Percentiles rank a stretch among this genome's conserved stretches.
Conservation (phyloP, 208 protist genomes). For the Kentomonas sorsogonicus region DNA sequence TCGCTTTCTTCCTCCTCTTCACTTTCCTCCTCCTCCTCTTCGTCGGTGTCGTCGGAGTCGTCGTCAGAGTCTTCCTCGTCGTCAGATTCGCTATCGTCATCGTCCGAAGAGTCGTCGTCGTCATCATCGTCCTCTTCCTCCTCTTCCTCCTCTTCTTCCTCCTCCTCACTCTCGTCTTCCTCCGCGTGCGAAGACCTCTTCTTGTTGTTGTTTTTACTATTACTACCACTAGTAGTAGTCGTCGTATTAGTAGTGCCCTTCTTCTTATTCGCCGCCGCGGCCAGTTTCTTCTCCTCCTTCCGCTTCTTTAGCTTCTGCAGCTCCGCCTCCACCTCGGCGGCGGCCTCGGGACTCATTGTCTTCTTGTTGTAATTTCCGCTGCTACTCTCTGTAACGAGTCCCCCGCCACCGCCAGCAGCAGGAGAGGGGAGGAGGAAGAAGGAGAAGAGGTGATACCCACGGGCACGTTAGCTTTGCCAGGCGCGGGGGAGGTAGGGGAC, state of each 20-base stretch:
- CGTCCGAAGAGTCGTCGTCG: slow-evolving; percentile 15
- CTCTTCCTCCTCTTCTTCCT: slow-evolving; percentile 19
- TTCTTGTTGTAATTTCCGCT: not conserved
- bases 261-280: not conserved
- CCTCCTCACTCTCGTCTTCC: slow-evolving; percentile 7
- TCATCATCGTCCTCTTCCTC: slow-evolving; percentile 15
- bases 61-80: slow-evolving; percentile 24
- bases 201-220: not conserved
- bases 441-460: no score
- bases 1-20: slow-evolving; percentile 5
- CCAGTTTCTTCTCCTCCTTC: not conserved
- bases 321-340: not conserved
- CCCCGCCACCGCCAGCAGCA: no score
- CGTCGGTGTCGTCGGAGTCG: slow-evolving; percentile 15
- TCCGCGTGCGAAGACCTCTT: not conserved
- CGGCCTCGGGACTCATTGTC: not conserved
- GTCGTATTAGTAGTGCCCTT: no score
- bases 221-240: not conserved
- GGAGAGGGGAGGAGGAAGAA: no score
- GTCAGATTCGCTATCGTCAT: slow-evolving; percentile 16
- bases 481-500: no score
- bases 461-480: no score
- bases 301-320: not conserved
- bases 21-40: not conserved
- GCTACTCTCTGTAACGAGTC: no score